A percentile compares a stretch with the other conserved stretches of the same genome.
Conservation (phyloP, 2,329 filamentous ascomycete genomes). For the Graphiopsis chlorocephala region DNA sequence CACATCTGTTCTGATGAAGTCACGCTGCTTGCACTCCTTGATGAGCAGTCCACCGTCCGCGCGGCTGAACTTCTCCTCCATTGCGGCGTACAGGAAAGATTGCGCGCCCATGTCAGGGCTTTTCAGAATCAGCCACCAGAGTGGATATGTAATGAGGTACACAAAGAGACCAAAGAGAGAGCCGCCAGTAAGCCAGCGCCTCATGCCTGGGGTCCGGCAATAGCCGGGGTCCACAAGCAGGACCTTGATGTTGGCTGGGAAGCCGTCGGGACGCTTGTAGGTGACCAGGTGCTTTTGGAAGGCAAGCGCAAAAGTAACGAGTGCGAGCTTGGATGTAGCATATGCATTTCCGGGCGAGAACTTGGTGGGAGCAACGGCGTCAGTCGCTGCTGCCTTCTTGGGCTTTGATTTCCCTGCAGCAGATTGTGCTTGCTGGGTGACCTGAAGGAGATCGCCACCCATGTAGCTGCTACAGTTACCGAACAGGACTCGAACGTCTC, state of each 20-base stretch:
- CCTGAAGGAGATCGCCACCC: constrained; percentile 64
- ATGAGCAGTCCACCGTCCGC: constrained; percentile 68
- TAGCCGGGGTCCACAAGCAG: constrained; percentile 85
- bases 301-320: constrained; percentile 84
- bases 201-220: constrained; percentile 79
- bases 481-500: constrained; percentile 86
- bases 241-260: constrained; percentile 78
- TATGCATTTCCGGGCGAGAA: constrained; percentile 48
- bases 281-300: constrained; percentile 89
- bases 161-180: constrained; percentile 73
- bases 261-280: constrained; percentile 78
- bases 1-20: constrained; percentile 70
- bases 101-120: constrained; percentile 80
- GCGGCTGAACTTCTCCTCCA: constrained; percentile 71
- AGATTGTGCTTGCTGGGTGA: constrained; percentile 42
- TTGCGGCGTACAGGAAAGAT: constrained; percentile 77
- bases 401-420: constrained; percentile 53
- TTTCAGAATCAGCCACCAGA: constrained; percentile 88
- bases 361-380: constrained; percentile 28
- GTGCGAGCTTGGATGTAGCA: constrained; percentile 60
- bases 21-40: constrained; percentile 82
- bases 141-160: constrained; percentile 73
- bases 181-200: constrained; percentile 81
- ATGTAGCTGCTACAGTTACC: constrained; percentile 88
- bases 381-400: constrained; percentile 45